Evolutionary conservation across 169 alveolate genomes (phyloP).

Genomic region (Perkinsus chesapeaki): DNA sequence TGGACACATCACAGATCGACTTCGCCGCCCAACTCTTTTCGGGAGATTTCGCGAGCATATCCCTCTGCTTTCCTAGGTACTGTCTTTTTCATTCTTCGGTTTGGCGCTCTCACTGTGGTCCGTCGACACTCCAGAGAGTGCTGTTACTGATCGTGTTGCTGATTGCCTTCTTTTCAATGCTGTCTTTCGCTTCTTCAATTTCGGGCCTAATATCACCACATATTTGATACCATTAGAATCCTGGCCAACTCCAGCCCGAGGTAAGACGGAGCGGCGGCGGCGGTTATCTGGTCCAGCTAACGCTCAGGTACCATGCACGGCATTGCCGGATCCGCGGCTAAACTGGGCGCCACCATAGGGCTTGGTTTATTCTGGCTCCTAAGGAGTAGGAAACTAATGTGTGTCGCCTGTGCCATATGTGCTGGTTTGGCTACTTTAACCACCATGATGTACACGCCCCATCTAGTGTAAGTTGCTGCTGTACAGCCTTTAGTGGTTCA

Average conservation of each 20-base stretch:
- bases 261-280: too few relatives aligned
- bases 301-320: neutral
- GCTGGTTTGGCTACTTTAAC: neutral
- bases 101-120: conserved; percentile 8
- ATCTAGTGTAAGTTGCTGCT: neutral
- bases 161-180: neutral
- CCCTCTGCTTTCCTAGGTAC: neutral
- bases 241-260: conserved; percentile 1
- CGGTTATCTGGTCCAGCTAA: neutral
- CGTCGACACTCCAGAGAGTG: neutral
- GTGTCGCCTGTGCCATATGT: neutral
- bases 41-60: too few relatives aligned
- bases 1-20: too few relatives aligned
- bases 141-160: neutral
- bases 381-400: neutral
- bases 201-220: conserved; percentile 4
- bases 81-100: neutral
- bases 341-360: neutral
- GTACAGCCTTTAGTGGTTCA: neutral
- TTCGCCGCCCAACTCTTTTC: too few relatives aligned
- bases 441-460: conserved; percentile 12
- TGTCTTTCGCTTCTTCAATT: neutral
- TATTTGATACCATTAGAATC: neutral
- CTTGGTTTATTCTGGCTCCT: neutral
- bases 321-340: neutral